phyloP scores from a whole-genome alignment of 306 rosid species.

The Malus domestica region DNA sequence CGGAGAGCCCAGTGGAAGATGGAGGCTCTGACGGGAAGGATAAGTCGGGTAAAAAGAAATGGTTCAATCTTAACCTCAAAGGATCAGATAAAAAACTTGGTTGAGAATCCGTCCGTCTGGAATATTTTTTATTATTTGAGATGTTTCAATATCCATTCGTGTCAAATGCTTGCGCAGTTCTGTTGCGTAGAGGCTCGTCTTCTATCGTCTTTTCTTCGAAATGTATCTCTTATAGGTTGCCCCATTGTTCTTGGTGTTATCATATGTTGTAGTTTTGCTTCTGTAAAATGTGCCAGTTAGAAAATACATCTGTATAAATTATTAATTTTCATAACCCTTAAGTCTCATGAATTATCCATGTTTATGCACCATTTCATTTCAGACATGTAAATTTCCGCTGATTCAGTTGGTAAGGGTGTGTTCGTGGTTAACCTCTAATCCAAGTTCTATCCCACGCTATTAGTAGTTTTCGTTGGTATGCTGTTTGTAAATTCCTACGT shows the following conservation, averaged over 20 bases:
- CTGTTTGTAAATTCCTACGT: too few species aligned
- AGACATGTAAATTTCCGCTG: neutral
- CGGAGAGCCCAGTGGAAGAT: slow-evolving; percentile 70
- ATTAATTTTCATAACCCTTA: slow-evolving; percentile 11
- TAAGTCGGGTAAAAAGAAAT: slow-evolving; percentile 79
- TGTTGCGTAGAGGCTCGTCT: slow-evolving; percentile 23
- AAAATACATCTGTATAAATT: slow-evolving; percentile 26
- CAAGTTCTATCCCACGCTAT: too few species aligned
- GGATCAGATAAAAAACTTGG: slow-evolving; percentile 47
- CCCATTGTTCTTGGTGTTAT: slow-evolving; percentile 24
- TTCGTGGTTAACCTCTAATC: too few species aligned
- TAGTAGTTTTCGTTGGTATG: too few species aligned
- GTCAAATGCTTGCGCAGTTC: slow-evolving; percentile 9
- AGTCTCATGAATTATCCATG: neutral
- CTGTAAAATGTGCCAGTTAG: slow-evolving; percentile 34
- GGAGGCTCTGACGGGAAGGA: slow-evolving; percentile 88
- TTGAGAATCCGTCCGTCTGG: slow-evolving; percentile 18
- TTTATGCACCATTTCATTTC: slow-evolving; percentile 25
- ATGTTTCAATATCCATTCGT: slow-evolving; percentile 16
- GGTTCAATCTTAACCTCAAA: slow-evolving; percentile 80
- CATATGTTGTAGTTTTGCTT: slow-evolving; percentile 14
- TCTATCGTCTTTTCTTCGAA: slow-evolving; percentile 22
- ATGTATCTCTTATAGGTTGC: slow-evolving; percentile 32
- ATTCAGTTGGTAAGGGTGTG: too few species aligned
- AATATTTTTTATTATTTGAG: slow-evolving; percentile 12